A percentile compares a stretch with the other conserved stretches of the same genome.
Conservation (phyloP, 176 grass and related monocot genomes). For the Pontederia paniculata region DNA sequence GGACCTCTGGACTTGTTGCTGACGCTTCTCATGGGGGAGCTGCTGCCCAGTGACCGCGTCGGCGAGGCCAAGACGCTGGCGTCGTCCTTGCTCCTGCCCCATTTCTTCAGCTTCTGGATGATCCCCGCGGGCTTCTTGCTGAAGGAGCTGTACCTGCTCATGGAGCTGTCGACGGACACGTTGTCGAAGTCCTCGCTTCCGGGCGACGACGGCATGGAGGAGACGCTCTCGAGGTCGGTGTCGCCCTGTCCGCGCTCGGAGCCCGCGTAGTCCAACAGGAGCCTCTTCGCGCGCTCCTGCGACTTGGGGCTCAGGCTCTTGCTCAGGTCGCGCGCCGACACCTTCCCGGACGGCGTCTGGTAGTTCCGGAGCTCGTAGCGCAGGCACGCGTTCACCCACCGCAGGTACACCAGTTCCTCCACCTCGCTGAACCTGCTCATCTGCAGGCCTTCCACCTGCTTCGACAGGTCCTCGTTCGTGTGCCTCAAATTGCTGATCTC, state of each 20-base stretch:
- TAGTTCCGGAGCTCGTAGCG: constrained; percentile 79
- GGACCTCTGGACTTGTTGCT: constrained; percentile 45
- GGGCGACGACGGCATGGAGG: constrained; percentile 58
- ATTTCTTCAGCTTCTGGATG: constrained; percentile 83
- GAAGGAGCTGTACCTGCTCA: constrained; percentile 68
- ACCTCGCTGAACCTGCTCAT: constrained; percentile 95
- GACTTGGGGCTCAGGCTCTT: constrained; percentile 78
- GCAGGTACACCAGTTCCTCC: constrained; percentile 85
- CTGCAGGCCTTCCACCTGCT: constrained; percentile 95
- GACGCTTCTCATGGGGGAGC: constrained; percentile 34
- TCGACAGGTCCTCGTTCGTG: constrained; percentile 68
- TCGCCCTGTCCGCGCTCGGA: constrained; percentile 82
- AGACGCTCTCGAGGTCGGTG: constrained; percentile 71
- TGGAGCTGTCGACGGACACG: constrained; percentile 64
- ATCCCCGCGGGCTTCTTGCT: constrained; percentile 49
- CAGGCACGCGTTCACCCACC: constrained; percentile 90
- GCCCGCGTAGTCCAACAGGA: constrained; percentile 87
- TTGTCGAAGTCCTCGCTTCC: constrained; percentile 92
- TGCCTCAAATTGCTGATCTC: constrained; percentile 67
- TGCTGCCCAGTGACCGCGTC: constrained; percentile 23
- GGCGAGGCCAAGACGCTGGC: constrained; percentile 36
- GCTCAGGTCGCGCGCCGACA: constrained; percentile 75
- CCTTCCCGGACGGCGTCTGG: constrained; percentile 52
- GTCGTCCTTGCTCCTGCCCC: constrained; percentile 77
- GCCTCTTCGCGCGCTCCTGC: constrained; percentile 60